Evolutionary conservation across 306 rosid species (phyloP), one percentile per base, ranked within the genome.

Genomic region (Oxytropis ochrocephala): DNA sequence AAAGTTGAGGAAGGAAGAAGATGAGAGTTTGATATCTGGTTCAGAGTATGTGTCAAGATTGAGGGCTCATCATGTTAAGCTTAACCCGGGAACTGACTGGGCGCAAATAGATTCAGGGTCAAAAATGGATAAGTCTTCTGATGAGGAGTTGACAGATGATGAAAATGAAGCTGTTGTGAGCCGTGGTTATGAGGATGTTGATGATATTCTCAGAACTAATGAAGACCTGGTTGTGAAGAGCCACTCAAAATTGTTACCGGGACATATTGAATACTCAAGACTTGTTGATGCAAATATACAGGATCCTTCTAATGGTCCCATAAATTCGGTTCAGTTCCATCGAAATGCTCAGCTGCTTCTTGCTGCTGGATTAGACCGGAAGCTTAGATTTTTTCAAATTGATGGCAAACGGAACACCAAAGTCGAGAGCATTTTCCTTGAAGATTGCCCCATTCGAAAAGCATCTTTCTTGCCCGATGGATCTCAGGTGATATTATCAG

Each of bases 401-500:
- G 97, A 90, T 61, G 98, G 98, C 18, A 93, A 86, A 73, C 84
- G 96, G 18, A 93, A 90, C 52, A 78, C 98, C 73, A 93, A 88
- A 79, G 82, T 93, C 16, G 86, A 93, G 67, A 93, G 92, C 81
- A 84, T 93, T 59, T 93, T 90, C 71, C 83, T 93, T 29, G 97
- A 90, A 38, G 97, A 88, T 55, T 90, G 88, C 60, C 97, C 97
- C 3, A 70, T 93, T 53, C 74, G 82, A 14, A 88, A 81, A 83
- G 98, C 97, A 0, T 69, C 98, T 19, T 93, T 93, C 78, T 27
- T 82, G 82, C 96, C 97, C 0, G 89, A 93, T 78, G 98, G 98
- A 0, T 90, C 97, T 62, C 98, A 90, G 81, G 97, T 88, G 48
- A 82, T 93, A 47, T 29, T 86, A 74, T 76, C 96, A 0, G 97